These are phyloP conservation scores for Geranium brycei DNA, from an alignment of 345 rosid species.

Conservation along the genomic window DNA sequence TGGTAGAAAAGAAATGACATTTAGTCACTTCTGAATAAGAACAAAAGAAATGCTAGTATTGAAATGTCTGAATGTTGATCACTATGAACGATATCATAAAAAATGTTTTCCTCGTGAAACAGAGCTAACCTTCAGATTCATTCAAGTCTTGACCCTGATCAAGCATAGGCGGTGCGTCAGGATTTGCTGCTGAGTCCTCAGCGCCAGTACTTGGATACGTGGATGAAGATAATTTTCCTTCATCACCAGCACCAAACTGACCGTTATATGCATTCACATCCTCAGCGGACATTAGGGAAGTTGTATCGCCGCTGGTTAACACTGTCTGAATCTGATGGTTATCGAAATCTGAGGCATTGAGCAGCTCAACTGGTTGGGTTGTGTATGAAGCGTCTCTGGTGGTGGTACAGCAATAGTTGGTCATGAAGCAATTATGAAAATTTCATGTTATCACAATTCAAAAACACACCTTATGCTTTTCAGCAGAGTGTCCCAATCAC, in stretches of 20 bases:
- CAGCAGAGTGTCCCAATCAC: slow-evolving; percentile 91
- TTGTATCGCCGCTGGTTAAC: slow-evolving; percentile 20
- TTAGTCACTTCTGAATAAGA: no score
- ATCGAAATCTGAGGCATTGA: slow-evolving; percentile 61
- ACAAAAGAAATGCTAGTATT: not conserved
- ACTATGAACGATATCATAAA: not conserved
- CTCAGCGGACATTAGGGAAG: slow-evolving; percentile 3
- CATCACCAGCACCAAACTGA: slow-evolving; percentile 24
- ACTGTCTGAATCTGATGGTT: slow-evolving; percentile 23
- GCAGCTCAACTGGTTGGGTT: slow-evolving; percentile 94
- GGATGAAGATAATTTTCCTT: slow-evolving; percentile 18
- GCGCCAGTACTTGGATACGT: slow-evolving; percentile 24
- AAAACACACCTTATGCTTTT: slow-evolving; percentile 78
- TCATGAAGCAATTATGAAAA: slow-evolving; percentile 1
- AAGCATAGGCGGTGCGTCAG: slow-evolving; percentile 14
- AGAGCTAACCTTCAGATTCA: slow-evolving; percentile 55
- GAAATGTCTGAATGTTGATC: not conserved
- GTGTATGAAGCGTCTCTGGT: slow-evolving; percentile 89
- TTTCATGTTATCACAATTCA: not conserved
- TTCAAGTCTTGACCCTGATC: slow-evolving; percentile 29
- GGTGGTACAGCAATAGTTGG: slow-evolving; percentile 12
- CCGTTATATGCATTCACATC: slow-evolving; percentile 22
- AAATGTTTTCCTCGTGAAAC: not conserved
- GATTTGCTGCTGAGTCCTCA: slow-evolving; percentile 18
- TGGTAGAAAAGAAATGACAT: not conserved